Base-by-base conservation (phyloP, 78 protist genomes). In the Cavenderia fasciculata region DNA sequence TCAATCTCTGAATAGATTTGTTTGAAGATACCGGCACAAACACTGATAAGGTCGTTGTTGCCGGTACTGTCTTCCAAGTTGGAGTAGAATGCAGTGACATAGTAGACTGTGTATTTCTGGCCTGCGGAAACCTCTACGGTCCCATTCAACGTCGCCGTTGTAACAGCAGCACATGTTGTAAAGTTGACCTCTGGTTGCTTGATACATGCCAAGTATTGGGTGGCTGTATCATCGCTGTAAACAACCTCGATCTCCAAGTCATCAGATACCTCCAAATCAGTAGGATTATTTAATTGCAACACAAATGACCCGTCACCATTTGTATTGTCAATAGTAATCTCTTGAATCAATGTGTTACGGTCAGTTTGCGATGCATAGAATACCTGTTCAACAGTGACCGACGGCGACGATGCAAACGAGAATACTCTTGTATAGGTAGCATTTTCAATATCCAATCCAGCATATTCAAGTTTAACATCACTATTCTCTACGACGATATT, bases 401-500 rank as follows among this genome's bases (percentile, higher is more conserved):
- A 8, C 8, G 40, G 12, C 5, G 10, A n/a, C 12, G 10, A 18
- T 0, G 19, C n/a, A 14, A 43, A 68, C 25, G 68, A 18, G 16
- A 68, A 82, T 2, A 40, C 71, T n/a, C 90, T 34, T 0, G 90
- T 82, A 31, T 82, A 82, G 14, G 90, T 82, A 7, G 57, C 90
- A 82, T 82, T 82, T n/a, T 82, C 59, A 5, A 82, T 29, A 68
- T 82, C 90, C 4, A 82, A 44, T 8, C 90, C 90, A 18, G 90
- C 69, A 68, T 82, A 82, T 19, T n/a, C 19, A 1, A 82, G 56
- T 12, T 38, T n/a, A 11, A 56, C 40, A 54, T 27, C 56, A 62
- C 49, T n/a, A 2, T 29, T 27, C 27, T 18, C 12, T 1, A 82
- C 10, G 11, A 10, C 7, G 7, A 82, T 57, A 4, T 65, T 33